Evolutionary conservation across 2,329 filamentous ascomycete species (phyloP), one percentile per base, ranked within the genome.

Genomic region (Macrophomina pseudophaseolina): DNA sequence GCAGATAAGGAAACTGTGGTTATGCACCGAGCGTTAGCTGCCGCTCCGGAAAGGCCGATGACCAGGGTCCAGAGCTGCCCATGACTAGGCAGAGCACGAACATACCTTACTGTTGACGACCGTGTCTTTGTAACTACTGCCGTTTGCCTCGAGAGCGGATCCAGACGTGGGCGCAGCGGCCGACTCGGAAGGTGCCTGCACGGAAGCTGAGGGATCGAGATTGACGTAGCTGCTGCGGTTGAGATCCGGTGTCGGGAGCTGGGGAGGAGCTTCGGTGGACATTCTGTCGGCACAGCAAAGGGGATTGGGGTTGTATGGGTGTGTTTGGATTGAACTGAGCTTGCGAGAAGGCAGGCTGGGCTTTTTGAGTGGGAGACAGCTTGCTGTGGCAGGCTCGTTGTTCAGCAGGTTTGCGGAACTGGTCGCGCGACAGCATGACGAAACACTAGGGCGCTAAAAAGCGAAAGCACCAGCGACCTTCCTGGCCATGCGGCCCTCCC

Each of bases 101-200:
- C 80, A 67, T 74, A 82, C 80, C 81, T 82, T 74, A 83, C 81
- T 77, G 71, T 76, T 75, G 58, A 79, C 59, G 67, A 81, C 71
- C 68, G 72, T 74, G 74, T 78, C 74, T 72, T 79, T 78, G 67
- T 54, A 67, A 42, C 52, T 23, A 23, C 23, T 46, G 58, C 65
- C 67, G 68, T 71, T 68, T 44, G 53, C 48, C 32, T 64, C 56
- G 14, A 52, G 38, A 42, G 56, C 64, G 56, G 33, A 23, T 28
- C 66, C 59, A 53, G 67, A 64, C 28, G 51, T 44, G 44, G 58
- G 44, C 11, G 44, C 54, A 44, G 23, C n/a, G 38, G 38, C 28
- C 18, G 58, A 54, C 66, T 49, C 35, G 40, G 40, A 49, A 48
- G 33, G 65, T 42, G 14, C 44, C 16, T 67, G 56, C 53, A 66